Evolutionary conservation across 1,139 yeast species (phyloP).

Genomic region (Hyphopichia burtonii): DNA sequence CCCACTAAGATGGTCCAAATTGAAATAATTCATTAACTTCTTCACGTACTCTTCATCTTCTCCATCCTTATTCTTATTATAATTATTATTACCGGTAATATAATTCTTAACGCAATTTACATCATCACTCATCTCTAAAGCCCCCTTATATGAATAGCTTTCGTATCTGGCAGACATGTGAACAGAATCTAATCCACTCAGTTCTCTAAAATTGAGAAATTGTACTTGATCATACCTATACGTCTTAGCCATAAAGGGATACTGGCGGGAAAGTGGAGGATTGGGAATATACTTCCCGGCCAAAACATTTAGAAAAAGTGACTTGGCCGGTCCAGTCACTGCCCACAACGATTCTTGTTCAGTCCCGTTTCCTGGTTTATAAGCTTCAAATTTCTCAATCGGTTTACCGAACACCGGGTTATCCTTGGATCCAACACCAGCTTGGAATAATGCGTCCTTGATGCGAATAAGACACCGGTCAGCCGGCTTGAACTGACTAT

Average conservation of each 20-base stretch:
- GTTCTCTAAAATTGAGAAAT: conserved; percentile 62
- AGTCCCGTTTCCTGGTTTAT: conserved; percentile 10
- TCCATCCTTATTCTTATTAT: conserved; percentile 27
- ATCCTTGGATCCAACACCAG: conserved; percentile 5
- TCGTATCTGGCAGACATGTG: conserved; percentile 91
- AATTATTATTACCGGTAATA: conserved; percentile 48
- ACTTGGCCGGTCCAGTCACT: conserved; percentile 35
- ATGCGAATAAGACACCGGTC: conserved; percentile 13
- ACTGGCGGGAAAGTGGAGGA: conserved; percentile 55
- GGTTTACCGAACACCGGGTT: conserved; percentile 21
- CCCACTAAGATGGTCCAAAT: conserved; percentile 54
- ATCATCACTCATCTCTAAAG: conserved; percentile 62
- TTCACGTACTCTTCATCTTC: conserved; percentile 31
- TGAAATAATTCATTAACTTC: conserved; percentile 48
- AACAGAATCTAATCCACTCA: conserved; percentile 56
- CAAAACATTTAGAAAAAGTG: conserved; percentile 30
- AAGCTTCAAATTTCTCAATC: conserved; percentile 24
- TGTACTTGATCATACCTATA: conserved; percentile 21
- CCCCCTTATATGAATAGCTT: conserved; percentile 60
- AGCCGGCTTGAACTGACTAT: background rate
- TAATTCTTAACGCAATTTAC: conserved; percentile 68
- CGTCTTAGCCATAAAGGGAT: conserved; percentile 47
- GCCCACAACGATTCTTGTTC: conserved; percentile 29
- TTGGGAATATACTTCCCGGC: conserved; percentile 44
- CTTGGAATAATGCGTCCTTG: conserved; percentile 16